Base-by-base conservation (phyloP, 768 basidiomycete genomes). In the Lyophyllum semitale region DNA sequence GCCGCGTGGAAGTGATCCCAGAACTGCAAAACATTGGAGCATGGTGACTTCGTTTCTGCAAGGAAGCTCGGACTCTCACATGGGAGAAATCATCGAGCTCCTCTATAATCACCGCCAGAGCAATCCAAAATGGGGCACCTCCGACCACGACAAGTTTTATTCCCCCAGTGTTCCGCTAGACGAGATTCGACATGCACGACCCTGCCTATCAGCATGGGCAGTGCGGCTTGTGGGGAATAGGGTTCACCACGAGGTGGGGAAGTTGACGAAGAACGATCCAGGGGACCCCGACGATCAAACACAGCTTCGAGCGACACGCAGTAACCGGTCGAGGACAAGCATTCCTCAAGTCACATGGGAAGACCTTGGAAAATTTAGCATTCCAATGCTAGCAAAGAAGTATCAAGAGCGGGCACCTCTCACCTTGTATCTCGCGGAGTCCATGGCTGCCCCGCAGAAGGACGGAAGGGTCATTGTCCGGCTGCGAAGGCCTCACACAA, bases 401-500 rank as follows among this genome's bases (percentile, higher is more conserved):
- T 64, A 59, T 43, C 44, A 51, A 38, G 13, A 27, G 1, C 37
- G 58, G 0, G 64, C 51, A 29, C 43, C 51, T 7, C 52, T 59
- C 20, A 25, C 54, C 0, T 67, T 59, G 63, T 56, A 55, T 48
- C 38, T 64, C 0, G 61, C 63, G 5, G 64, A 66, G 27, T 35
- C 48, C 5, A 64, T 66, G 65, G 59, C 58, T 18, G 63, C 53
- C 2, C 51, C 57, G 0, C 49, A 23, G 6, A 58, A 58, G 25
- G 46, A 51, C 9, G 59, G 66, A 2, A 47, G 37, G 13, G 44
- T 63, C 11, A 54, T 65, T 47, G 13, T 61, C 2, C 55, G 63
- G n/a, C 48, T 58, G 48, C 54, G 55, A 27, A 53, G 61, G 1
- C 66, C 66, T 1, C 64, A 68, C 59, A 54, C 54, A 0, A 60